A percentile compares a stretch with the other conserved stretches of the same genome.
These are phyloP conservation scores for Starmerella scarabaei DNA, from an alignment of 805 yeast genomes.

Conservation along the genomic window DNA sequence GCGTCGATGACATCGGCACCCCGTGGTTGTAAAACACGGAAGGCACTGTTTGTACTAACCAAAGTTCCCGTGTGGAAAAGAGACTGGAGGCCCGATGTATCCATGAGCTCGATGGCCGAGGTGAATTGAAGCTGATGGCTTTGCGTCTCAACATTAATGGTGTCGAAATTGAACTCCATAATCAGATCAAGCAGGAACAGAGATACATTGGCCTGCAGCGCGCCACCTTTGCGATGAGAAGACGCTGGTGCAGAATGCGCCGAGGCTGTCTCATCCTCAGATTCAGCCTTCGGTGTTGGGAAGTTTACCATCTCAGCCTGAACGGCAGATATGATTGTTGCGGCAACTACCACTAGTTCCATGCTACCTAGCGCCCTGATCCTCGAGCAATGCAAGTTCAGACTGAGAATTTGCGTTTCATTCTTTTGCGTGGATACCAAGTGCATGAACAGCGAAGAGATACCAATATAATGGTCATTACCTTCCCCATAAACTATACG, in stretches of 20 bases:
- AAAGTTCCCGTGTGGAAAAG: constrained; percentile 18
- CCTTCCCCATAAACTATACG: constrained; percentile 12
- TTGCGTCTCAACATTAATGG: constrained; percentile 19
- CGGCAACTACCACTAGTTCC: constrained; percentile 15
- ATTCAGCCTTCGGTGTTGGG: not conserved
- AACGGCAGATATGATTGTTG: constrained; percentile 3
- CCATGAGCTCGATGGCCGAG: constrained; percentile 13
- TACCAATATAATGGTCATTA: constrained; percentile 14
- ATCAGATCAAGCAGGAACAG: constrained; percentile 16
- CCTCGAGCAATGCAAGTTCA: constrained; percentile 16
- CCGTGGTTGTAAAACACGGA: constrained; percentile 11
- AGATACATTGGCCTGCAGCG: constrained; percentile 13
- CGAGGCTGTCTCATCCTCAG: not conserved
- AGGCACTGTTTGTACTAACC: constrained; percentile 15
- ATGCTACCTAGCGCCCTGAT: constrained; percentile 20
- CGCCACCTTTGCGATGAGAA: not conserved
- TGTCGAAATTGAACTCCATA: constrained; percentile 12
- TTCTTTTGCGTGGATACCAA: constrained; percentile 9
- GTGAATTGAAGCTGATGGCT: constrained; percentile 19
- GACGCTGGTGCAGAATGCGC: not conserved
- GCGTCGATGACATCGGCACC: constrained; percentile 19
- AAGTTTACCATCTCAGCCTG: constrained; percentile 1
- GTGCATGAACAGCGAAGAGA: constrained; percentile 5
- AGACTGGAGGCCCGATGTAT: constrained; percentile 1
- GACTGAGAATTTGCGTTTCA: constrained; percentile 15